Percentiles rank a stretch among this genome's conserved stretches.
phyloP scores from a whole-genome alignment of 345 rosid genomes.

The Rhodomyrtus tomentosa region DNA sequence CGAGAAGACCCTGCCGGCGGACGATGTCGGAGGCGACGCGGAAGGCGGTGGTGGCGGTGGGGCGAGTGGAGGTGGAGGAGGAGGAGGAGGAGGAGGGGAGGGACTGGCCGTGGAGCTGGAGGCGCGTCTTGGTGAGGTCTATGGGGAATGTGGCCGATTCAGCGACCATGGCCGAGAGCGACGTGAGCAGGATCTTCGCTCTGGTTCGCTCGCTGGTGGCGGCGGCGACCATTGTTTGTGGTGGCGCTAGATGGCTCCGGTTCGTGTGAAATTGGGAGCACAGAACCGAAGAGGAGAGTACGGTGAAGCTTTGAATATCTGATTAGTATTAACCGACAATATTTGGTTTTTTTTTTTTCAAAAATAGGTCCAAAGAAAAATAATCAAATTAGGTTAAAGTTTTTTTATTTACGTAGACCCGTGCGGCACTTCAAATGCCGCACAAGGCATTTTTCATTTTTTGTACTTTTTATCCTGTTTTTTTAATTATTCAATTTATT shows the following conservation, averaged over 20 bases:
- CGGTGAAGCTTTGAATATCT: neutral
- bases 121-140: conserved; percentile 76
- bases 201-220: conserved; percentile 1
- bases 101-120: conserved; percentile 62
- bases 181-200: conserved; percentile 43
- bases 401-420: no score
- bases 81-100: conserved; percentile 3
- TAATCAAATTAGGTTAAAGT: no score
- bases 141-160: conserved; percentile 79
- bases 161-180: conserved; percentile 73
- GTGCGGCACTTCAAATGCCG: no score
- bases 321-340: neutral
- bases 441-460: no score
- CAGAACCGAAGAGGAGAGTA: neutral
- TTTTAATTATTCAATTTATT: no score
- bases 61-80: conserved; percentile 29
- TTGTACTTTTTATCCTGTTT: no score
- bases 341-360: no score
- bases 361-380: no score
- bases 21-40: conserved; percentile 42
- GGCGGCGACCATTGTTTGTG: neutral
- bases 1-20: conserved; percentile 37
- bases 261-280: neutral
- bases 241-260: neutral
- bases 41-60: conserved; percentile 34